A percentile compares a stretch with the other conserved stretches of the same genome.
phyloP scores from a whole-genome alignment of 768 basidiomycete species.

The Podaxis sp. region DNA sequence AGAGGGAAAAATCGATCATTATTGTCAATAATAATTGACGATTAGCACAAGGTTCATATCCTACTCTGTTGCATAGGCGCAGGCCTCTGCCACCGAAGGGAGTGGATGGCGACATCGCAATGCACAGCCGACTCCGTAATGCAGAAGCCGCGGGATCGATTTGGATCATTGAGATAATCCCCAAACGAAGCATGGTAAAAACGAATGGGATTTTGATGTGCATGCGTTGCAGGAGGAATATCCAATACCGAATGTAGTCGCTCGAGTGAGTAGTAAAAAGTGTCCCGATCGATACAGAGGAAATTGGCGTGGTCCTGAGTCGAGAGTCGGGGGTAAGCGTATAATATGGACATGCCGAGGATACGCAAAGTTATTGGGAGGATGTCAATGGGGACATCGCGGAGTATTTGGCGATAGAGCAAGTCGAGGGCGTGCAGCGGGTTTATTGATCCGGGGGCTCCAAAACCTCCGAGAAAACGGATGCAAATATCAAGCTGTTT shows the following conservation, averaged over 20 bases:
- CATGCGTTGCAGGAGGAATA: background rate
- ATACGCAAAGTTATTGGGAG: slow-evolving; percentile 10
- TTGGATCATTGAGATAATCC: background rate
- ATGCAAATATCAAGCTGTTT: slow-evolving; percentile 7
- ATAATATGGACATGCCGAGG: background rate
- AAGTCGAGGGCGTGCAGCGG: slow-evolving; percentile 4
- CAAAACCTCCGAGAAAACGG: background rate
- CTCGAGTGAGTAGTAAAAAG: background rate
- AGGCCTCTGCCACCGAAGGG: background rate
- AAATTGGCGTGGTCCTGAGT: slow-evolving; percentile 1
- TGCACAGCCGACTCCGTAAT: background rate
- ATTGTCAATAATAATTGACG: background rate
- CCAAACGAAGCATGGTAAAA: slow-evolving; percentile 4
- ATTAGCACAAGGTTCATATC: background rate
- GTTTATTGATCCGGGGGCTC: background rate
- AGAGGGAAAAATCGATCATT: background rate
- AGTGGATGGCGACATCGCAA: background rate
- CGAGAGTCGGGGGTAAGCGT: background rate
- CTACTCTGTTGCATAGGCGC: background rate
- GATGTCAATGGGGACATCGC: background rate
- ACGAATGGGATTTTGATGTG: background rate
- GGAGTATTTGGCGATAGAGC: slow-evolving; percentile 4
- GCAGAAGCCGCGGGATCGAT: background rate
- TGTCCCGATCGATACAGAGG: background rate
- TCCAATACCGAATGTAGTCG: background rate